These are phyloP conservation scores for Sclerotinia sclerotiorum DNA, from an alignment of 2,329 filamentous ascomycete species.

Conservation along the genomic window DNA sequence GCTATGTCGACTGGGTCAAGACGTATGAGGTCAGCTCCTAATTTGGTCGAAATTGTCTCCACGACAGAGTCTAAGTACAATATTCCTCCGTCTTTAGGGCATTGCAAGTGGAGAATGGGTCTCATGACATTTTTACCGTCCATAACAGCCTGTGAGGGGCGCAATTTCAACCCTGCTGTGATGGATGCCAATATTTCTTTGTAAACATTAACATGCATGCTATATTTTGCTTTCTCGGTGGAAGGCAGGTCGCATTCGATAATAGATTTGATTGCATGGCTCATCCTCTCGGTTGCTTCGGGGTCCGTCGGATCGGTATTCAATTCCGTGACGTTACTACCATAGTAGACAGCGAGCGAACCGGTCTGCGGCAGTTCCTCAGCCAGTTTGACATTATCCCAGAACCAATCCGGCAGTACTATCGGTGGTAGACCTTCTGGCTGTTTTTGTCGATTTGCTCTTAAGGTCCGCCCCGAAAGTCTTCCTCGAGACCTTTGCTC, in stretches of 20 bases:
- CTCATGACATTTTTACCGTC: conserved; percentile 43
- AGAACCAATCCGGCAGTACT: conserved; percentile 57
- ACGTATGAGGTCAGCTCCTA: conserved; percentile 65
- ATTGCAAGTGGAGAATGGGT: conserved; percentile 59
- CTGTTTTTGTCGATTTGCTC: conserved; percentile 31
- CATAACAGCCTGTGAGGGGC: conserved; percentile 36
- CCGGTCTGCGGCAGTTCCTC: conserved; percentile 27
- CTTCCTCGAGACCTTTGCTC: conserved; percentile 28
- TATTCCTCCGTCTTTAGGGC: conserved; percentile 56
- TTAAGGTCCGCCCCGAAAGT: conserved; percentile 26
- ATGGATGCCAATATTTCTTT: conserved; percentile 48
- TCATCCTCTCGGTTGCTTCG: conserved; percentile 14
- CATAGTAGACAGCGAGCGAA: conserved; percentile 30
- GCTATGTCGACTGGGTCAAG: conserved; percentile 70
- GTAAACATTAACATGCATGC: conserved; percentile 38
- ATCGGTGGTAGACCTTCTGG: conserved; percentile 49
- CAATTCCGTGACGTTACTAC: conserved; percentile 11
- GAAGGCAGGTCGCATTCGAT: conserved; percentile 27
- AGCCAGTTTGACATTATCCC: conserved; percentile 48
- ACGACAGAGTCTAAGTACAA: conserved; percentile 60
- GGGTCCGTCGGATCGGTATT: background rate
- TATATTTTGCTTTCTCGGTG: conserved; percentile 34
- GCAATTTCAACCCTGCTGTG: conserved; percentile 50
- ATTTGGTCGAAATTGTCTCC: conserved; percentile 58
- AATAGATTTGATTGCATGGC: conserved; percentile 22